Evolutionary conservation across 2,329 filamentous ascomycete species (phyloP).

Genomic region (Aureobasidium mangrovei): DNA sequence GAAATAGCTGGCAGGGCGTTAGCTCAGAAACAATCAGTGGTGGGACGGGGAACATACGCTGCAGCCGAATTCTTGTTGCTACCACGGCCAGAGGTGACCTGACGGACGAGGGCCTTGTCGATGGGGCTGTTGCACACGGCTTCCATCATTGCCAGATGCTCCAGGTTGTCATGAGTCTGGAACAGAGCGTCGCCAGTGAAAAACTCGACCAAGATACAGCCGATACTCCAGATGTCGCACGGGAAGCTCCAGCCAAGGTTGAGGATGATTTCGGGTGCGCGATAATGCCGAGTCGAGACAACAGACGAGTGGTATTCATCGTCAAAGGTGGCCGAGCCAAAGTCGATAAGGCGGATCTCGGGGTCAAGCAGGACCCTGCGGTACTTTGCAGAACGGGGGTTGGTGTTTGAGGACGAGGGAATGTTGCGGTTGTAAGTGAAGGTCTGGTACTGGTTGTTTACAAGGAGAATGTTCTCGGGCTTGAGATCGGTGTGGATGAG

Average conservation of each 20-base stretch:
- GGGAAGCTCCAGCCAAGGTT: constrained; percentile 60
- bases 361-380: constrained; percentile 55
- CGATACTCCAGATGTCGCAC: constrained; percentile 62
- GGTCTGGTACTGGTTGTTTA: constrained; percentile 56
- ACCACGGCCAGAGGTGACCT: constrained; percentile 41
- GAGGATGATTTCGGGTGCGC: constrained; percentile 58
- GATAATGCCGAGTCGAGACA: constrained; percentile 58
- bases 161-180: constrained; percentile 60
- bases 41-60: constrained; percentile 38
- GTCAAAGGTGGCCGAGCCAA: constrained; percentile 59
- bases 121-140: constrained; percentile 49
- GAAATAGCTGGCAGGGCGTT: constrained; percentile 18
- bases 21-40: neutral
- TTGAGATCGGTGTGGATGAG: constrained; percentile 83
- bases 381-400: constrained; percentile 49
- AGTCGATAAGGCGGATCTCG: constrained; percentile 59
- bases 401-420: constrained; percentile 53
- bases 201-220: constrained; percentile 60
- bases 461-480: constrained; percentile 59
- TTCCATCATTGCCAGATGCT: constrained; percentile 64
- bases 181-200: constrained; percentile 60
- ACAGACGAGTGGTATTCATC: constrained; percentile 62
- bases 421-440: constrained; percentile 62
- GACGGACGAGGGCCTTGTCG: constrained; percentile 45
- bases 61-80: constrained; percentile 45